Evolutionary conservation across 768 basidiomycete species (phyloP), one percentile per base, ranked within the genome.

Genomic region (Mycena capillaripes): DNA sequence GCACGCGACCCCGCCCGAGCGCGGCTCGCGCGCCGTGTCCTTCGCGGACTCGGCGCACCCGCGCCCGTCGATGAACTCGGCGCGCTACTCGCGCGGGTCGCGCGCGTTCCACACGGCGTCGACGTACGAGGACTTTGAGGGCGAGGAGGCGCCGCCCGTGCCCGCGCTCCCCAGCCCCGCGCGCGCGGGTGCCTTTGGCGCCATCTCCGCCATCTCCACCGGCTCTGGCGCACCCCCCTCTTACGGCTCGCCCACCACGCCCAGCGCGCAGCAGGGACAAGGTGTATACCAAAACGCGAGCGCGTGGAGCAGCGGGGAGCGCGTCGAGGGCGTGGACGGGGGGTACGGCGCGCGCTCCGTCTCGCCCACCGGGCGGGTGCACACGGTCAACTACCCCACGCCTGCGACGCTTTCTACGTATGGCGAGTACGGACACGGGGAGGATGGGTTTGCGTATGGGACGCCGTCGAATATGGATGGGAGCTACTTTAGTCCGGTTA

Each of bases 11-110:
- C 90, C 63, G 16, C 69, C 73, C 52, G 73, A 74, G 7, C 88
- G 89, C 30, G 81, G 85, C 1, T 89, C 88, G 0, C 87, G 92
- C 29, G 90, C 95, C 1, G 83, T 84, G 14, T 84, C 82, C 1
- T 84, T 85, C 42, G 86, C 84, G 0, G 78, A 81, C 63, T 82
- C 75, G 19, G 77, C 78, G 27, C 76, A 85, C 53, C 81, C 83
- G 4, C 83, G 88, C 7, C 86, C 86, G 0, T 85, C 84, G 0
- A 73, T 71, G 56, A 10, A 40, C 80, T 11, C 76, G 85, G 36
- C 76, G 82, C 29, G 30, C 9, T 48, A 82, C 83, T 9, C 77
- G 44, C 58, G 79, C 71, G 29, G 55, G 62, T 69, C 72, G 2
- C 75, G 86, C n/a, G 84, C 83, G 2, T 84, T 83, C 78, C 83